Conservation (phyloP, 2,329 filamentous ascomycete genomes). For the Colletotrichum tofieldiae region DNA sequence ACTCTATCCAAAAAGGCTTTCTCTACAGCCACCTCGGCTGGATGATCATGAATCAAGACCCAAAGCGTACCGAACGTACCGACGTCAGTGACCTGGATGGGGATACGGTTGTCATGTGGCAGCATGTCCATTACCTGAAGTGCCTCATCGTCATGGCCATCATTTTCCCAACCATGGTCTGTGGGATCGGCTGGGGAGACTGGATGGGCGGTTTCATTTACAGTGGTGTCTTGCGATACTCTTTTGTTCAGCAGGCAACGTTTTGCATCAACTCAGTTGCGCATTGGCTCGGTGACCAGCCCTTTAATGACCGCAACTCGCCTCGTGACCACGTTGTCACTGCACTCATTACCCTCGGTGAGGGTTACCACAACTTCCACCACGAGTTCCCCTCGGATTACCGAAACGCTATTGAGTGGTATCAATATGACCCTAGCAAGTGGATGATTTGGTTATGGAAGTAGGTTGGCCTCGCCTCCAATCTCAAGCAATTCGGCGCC, state of each 20-base stretch:
- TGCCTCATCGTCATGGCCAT: slow-evolving; percentile 84
- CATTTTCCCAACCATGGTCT: slow-evolving; percentile 80
- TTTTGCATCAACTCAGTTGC: slow-evolving; percentile 94
- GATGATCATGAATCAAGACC: slow-evolving; percentile 96
- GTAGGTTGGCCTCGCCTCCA: slow-evolving; percentile 79
- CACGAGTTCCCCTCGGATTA: slow-evolving; percentile 95
- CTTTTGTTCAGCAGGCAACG: slow-evolving; percentile 92
- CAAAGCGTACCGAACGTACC: slow-evolving; percentile 88
- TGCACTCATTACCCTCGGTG: slow-evolving; percentile 86
- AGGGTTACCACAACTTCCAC: slow-evolving; percentile 96
- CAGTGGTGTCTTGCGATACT: slow-evolving; percentile 86
- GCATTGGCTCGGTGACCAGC: slow-evolving; percentile 92
- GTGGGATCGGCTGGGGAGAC: slow-evolving; percentile 85
- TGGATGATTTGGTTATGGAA: slow-evolving; percentile 88
- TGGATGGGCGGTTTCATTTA: slow-evolving; percentile 88
- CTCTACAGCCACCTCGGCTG: slow-evolving; percentile 86
- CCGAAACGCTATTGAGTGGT: slow-evolving; percentile 92
- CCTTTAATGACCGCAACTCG: slow-evolving; percentile 93
- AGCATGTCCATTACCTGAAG: slow-evolving; percentile 90
- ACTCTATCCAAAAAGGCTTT: slow-evolving; percentile 90
- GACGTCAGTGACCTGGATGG: slow-evolving; percentile 92
- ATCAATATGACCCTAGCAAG: slow-evolving; percentile 93
- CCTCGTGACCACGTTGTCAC: slow-evolving; percentile 91
- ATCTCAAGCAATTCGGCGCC: slow-evolving; percentile 90
- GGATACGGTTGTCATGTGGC: slow-evolving; percentile 87